Percentiles rank a stretch among this genome's conserved stretches.
Conservation (phyloP, 2,329 filamentous ascomycete species). For the Fusarium tupiense region DNA sequence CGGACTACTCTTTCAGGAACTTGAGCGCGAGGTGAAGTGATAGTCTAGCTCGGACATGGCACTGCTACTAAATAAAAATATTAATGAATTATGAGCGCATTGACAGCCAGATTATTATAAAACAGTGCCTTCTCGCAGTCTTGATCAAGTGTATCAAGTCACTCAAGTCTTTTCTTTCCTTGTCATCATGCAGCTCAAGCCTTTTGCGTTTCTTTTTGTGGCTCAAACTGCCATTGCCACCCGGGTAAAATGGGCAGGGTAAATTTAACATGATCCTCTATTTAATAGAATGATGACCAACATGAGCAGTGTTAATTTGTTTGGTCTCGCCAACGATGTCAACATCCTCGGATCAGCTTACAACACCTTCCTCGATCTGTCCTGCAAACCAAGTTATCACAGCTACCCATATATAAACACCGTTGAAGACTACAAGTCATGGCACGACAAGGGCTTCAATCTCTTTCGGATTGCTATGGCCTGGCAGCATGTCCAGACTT, state of each 20-base stretch:
- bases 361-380: background rate
- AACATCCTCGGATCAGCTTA: slow-evolving; percentile 1
- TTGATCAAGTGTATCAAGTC: too few species aligned
- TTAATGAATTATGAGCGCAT: background rate
- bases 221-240: background rate
- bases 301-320: background rate
- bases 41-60: background rate
- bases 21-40: background rate
- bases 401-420: background rate
- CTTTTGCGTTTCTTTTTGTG: background rate
- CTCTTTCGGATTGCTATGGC: background rate
- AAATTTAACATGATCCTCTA: background rate
- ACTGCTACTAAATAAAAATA: background rate
- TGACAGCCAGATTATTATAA: background rate
- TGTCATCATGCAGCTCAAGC: background rate
- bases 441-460: background rate
- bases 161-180: too few species aligned
- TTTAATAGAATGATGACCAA: background rate
- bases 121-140: background rate
- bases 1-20: background rate
- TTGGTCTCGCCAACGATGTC: background rate
- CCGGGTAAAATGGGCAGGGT: background rate
- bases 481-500: background rate
- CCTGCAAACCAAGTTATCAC: background rate
- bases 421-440: background rate